Percentiles rank a stretch among this genome's conserved stretches.
Evolutionary conservation across 192 early-diverging fungal genomes (phyloP).

Genomic region (Backusella parvicylindrica): DNA sequence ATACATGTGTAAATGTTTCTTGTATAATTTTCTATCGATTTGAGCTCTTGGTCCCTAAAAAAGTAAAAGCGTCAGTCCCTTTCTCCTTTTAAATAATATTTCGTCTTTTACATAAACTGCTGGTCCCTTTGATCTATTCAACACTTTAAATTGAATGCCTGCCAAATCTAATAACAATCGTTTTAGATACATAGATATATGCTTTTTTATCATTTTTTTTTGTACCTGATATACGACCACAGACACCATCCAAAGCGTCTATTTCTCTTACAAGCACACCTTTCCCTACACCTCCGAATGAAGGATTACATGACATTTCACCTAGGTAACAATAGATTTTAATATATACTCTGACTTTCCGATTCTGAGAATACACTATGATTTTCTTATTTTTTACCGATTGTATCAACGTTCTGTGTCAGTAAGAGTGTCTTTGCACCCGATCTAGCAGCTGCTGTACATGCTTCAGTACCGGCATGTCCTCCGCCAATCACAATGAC

Average conservation of each 20-base stretch:
- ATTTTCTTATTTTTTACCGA: slow-evolving; percentile 43
- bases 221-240: slow-evolving; percentile 63
- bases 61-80: background rate
- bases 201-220: no score
- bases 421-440: slow-evolving; percentile 71
- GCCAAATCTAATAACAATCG: slow-evolving; percentile 57
- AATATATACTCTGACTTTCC: no score
- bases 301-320: slow-evolving; percentile 88
- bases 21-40: slow-evolving; percentile 77
- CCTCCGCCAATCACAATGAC: slow-evolving; percentile 84
- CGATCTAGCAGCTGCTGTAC: slow-evolving; percentile 70
- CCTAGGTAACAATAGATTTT: no score
- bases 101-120: slow-evolving; percentile 82
- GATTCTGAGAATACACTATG: no score
- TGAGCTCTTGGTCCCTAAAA: slow-evolving; percentile 72
- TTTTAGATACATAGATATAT: no score
- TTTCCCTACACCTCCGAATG: slow-evolving; percentile 83
- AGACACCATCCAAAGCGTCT: slow-evolving; percentile 83
- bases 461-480: slow-evolving; percentile 81
- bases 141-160: slow-evolving; percentile 78
- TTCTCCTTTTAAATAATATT: no score
- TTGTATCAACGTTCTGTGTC: slow-evolving; percentile 72
- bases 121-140: slow-evolving; percentile 79
- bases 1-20: slow-evolving; percentile 64
- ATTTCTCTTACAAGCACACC: slow-evolving; percentile 78